Evolutionary conservation across 2,329 filamentous ascomycete species (phyloP), one percentile per base, ranked within the genome.

Genomic region (Leptographium wingfieldii): DNA sequence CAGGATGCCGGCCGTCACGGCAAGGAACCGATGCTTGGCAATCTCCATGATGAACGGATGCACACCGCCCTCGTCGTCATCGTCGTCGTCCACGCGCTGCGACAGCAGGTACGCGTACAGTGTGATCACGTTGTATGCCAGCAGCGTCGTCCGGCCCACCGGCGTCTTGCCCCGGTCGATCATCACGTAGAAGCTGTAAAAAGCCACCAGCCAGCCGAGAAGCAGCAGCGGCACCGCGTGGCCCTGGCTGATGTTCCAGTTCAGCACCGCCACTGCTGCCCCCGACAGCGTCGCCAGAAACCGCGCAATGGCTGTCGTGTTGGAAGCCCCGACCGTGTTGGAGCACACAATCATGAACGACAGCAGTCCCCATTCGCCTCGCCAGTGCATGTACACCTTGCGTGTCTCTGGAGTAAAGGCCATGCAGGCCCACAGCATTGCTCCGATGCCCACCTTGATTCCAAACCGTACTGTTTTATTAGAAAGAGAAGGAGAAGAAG

Each of bases 291-390:
- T 99, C 60, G 92, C 94, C 10, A 90, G 77, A 69, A 97, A 92
- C 66, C 94, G 85, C 56, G 92, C 85, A 68, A 85, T 84, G 4
- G 91, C 92, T 0, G 92, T 96, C 1, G 92, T 96, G 71, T 97
- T 99, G 29, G 91, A 90, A 9, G 94, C 91, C 33, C 94, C 94
- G 27, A 96, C 92, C 0, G 92, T 99, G 91, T 96, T 97, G 46
- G 89, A 91, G 69, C 92, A 95, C 29, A 99, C 94, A 69, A 97
- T 85, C 92, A 97, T 97, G 76, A 96, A 97, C 0, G 91, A 96
- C 59, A 99, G 73, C 2, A 99, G 78, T 27, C 94, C 94, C 94
- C 94, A 99, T 77, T 99, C 94, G 35, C 92, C 92, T 70, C 92
- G 81, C 90, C 92, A 97, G 67, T 87, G 86, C 58, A 84, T 80